Evolutionary conservation across 2,329 filamentous ascomycete species (phyloP), one percentile per base, ranked within the genome.

Genomic region (Aspergillus sojae): DNA sequence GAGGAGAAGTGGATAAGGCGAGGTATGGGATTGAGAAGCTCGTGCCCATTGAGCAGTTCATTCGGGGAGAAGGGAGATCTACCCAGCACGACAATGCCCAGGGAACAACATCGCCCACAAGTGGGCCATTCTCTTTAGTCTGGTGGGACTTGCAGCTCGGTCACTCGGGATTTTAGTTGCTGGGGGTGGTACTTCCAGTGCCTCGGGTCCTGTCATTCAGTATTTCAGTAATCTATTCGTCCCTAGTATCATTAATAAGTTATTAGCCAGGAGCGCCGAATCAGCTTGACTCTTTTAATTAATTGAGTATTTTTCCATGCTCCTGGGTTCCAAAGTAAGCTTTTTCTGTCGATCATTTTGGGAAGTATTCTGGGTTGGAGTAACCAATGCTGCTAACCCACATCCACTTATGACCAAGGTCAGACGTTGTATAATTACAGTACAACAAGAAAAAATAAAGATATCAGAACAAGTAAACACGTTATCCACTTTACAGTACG

Each of bases 121-220:
- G 56, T 57, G 60, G 54, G 23, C 23, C 58, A 39, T n/a, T 36
- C 34, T 12, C 28, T 41, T 36, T 54, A 54, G 52, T 54, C 30
- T 54, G 30, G 52, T 54, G 52, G 52, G 28, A 30, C 19, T n/a
- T 54, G n/a, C 7, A 54, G 52, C 11, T 32, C n/a, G 52, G 52
- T 54, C 43, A 46, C 43, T 46, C 52, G 52, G 52, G 52, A 55
- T 61, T 64, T 70, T 65, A 63, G 66, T 45, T 63, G 60, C 60
- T 68, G 66, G 62, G 52, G 3, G 5, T 64, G 65, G 65, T 60
- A 68, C 65, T 62, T 61, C 68, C 68, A 68, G 65, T 67, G 68
- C 67, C 67, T 69, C 65, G 68, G 68, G 68, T 68, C 67, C 67
- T 69, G 66, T 70, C 68, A 69, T 61, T 62, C 63, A 64, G 61